phyloP scores from a whole-genome alignment of 2,329 filamentous ascomycete genomes.

The Fusarium papillatum region DNA sequence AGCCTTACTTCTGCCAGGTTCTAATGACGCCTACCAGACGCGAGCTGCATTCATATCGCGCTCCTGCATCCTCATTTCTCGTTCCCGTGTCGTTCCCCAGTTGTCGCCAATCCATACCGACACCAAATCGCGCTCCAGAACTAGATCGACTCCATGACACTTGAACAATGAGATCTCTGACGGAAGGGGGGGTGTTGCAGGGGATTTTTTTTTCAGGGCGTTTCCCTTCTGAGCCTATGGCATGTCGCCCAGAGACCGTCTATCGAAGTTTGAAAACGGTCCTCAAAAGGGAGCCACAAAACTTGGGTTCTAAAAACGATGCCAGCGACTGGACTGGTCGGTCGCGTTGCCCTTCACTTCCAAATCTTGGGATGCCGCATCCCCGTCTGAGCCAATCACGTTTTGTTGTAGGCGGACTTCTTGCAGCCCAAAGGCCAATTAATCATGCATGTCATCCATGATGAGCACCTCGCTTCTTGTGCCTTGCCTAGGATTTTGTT shows the following conservation, averaged over 20 bases:
- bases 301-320: slow-evolving; percentile 11
- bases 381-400: slow-evolving; percentile 34
- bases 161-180: slow-evolving; percentile 13
- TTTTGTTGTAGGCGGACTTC: slow-evolving; percentile 13
- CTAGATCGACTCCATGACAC: slow-evolving; percentile 15
- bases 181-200: slow-evolving; percentile 21
- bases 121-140: slow-evolving; percentile 22
- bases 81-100: slow-evolving; percentile 34
- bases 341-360: slow-evolving; percentile 23
- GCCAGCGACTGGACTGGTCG: slow-evolving; percentile 26
- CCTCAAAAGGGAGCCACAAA: slow-evolving; percentile 1
- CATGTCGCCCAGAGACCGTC: slow-evolving; percentile 8
- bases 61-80: slow-evolving; percentile 22
- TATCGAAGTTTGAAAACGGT: slow-evolving; percentile 11
- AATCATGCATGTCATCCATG: slow-evolving; percentile 46
- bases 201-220: slow-evolving; percentile 21
- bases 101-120: slow-evolving; percentile 27
- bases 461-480: slow-evolving; percentile 17
- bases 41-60: slow-evolving; percentile 21
- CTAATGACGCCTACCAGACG: slow-evolving; percentile 18
- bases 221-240: slow-evolving; percentile 25
- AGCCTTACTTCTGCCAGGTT: slow-evolving; percentile 9
- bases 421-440: slow-evolving; percentile 37
- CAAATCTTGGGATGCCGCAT: slow-evolving; percentile 32
- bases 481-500: background rate